Conservation (phyloP, 1,284 basidiomycete genomes). For the Neonothopanus nambi region DNA sequence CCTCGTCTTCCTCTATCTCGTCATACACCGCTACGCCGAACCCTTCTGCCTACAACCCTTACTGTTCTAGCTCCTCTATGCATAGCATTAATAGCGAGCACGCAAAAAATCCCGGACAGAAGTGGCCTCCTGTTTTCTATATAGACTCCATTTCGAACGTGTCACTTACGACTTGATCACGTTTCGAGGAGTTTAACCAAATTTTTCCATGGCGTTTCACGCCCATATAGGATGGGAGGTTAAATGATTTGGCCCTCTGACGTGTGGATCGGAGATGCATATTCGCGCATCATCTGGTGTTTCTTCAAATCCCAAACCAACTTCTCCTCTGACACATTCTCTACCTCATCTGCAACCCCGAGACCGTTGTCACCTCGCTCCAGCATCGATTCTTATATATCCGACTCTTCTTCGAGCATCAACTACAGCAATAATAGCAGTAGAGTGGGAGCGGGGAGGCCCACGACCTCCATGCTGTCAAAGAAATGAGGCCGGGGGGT, state of each 20-base stretch:
- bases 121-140: constrained; percentile 84
- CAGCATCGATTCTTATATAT: constrained; percentile 14
- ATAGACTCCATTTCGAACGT: constrained; percentile 87
- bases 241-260: constrained; percentile 49
- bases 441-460: constrained; percentile 8
- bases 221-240: constrained; percentile 73
- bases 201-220: too few species aligned
- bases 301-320: neutral
- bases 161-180: constrained; percentile 93
- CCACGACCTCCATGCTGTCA: constrained; percentile 9
- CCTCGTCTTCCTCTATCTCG: constrained; percentile 51
- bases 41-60: constrained; percentile 8
- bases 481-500: constrained; percentile 17
- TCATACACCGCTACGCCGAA: constrained; percentile 34
- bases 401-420: constrained; percentile 14
- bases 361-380: constrained; percentile 6
- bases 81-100: constrained; percentile 28
- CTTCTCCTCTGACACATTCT: constrained; percentile 7
- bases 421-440: constrained; percentile 9
- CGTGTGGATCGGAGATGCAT: constrained; percentile 10
- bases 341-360: neutral
- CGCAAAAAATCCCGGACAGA: constrained; percentile 45
- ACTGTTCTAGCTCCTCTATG: constrained; percentile 23
- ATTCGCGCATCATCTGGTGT: neutral
- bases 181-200: too few species aligned